A percentile compares a stretch with the other conserved stretches of the same genome.
Conservation (phyloP, 1,284 basidiomycete species). For the Cryptococcus sp. region DNA sequence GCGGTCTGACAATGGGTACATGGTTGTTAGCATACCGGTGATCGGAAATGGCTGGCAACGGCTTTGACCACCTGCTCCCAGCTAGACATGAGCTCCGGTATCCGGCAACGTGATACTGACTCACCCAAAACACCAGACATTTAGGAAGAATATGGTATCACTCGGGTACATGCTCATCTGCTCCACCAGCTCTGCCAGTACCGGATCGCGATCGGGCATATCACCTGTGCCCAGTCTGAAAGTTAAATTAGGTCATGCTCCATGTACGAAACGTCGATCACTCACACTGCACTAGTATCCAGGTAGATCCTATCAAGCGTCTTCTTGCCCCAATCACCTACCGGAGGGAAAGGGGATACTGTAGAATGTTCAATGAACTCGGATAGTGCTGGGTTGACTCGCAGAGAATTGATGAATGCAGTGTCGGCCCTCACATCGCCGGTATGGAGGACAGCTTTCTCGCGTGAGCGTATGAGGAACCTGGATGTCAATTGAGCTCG, state of each 20-base stretch:
- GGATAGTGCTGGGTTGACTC: conserved; percentile 64
- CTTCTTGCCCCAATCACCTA: conserved; percentile 9
- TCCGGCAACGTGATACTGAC: neutral
- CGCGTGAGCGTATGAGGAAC: conserved; percentile 75
- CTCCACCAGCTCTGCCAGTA: conserved; percentile 61
- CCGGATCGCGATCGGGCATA: conserved; percentile 68
- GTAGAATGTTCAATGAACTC: conserved; percentile 55
- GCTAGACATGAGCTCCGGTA: conserved; percentile 6
- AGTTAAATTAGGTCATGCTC: no score
- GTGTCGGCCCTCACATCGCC: conserved; percentile 86
- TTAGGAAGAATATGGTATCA: conserved; percentile 75
- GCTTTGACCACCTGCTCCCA: conserved; percentile 80
- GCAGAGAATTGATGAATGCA: conserved; percentile 65
- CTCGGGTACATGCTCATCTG: conserved; percentile 65
- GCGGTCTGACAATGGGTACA: neutral
- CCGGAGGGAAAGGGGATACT: neutral
- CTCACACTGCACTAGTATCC: conserved; percentile 59
- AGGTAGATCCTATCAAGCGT: conserved; percentile 74
- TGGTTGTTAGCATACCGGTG: conserved; percentile 51
- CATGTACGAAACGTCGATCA: no score
- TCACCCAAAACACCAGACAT: conserved; percentile 85
- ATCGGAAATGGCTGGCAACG: conserved; percentile 61
- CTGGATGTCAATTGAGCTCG: conserved; percentile 47
- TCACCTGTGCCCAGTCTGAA: conserved; percentile 56
- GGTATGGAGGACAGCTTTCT: conserved; percentile 76